Base-by-base conservation (phyloP, 2,329 filamentous ascomycete genomes). In the Cladophialophora psammophila region DNA sequence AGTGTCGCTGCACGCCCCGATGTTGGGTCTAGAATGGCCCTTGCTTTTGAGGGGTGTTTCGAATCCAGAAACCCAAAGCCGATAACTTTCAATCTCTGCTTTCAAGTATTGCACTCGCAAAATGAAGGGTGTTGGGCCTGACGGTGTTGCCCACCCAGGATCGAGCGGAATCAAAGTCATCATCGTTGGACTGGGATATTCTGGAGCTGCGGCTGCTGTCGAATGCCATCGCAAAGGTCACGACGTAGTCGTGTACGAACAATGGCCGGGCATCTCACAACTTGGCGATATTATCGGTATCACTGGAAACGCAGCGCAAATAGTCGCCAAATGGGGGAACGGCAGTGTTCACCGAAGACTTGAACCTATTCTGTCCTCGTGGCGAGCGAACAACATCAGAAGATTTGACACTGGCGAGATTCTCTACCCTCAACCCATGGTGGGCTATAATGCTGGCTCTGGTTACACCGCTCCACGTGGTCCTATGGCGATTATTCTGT, bases 141-240 rank as follows among this genome's bases (percentile, higher is more conserved):
- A 60, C 18, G 58, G 58, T 31, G 58, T 60, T n/a, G 40, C 31
- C 32, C 1, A 60, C 6, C 58, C 58, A 5, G 1, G 40, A 6
- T 62, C 60, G 5, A 62, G 60, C 60, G 45, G 45, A 7, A 48
- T 62, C 60, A 60, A 38, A 53, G 63, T 63, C 48, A 63, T 63
- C 26, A 36, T 63, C 6, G n/a, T 63, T 35, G 61, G 61, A 48
- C 15, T 63, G 77, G 87, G 87, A 31, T 89, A 89, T 68, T 87
- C 85, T 34, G 87, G 87, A 10, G 79, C 89, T 18, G 85, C 86
- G 7, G 85, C 86, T 18, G 87, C 87, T 53, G 87, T 89, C 66
- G 87, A 90, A 76, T 88, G 35, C 10, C 35, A 36, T 12, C 35
- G 35, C 35, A 36, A 36, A 12, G 87, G 87, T 13, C 87, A 89